Evolutionary conservation across 768 basidiomycete species (phyloP).

Genomic region (Dacryopinax spathularia): DNA sequence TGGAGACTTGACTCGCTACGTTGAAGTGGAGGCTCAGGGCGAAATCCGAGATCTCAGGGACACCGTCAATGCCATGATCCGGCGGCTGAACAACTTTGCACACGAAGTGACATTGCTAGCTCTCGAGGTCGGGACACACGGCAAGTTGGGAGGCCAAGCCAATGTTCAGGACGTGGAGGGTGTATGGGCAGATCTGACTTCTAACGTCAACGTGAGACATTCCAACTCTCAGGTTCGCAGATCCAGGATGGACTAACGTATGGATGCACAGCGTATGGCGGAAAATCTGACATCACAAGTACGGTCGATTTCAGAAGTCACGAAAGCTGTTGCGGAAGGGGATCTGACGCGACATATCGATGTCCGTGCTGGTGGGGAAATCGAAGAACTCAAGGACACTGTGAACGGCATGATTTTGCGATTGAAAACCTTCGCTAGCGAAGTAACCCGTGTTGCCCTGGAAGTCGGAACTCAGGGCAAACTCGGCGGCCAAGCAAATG

Average conservation of each 20-base stretch:
- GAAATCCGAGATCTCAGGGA: conserved; percentile 33
- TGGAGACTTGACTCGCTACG: conserved; percentile 78
- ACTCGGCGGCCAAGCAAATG: conserved; percentile 91
- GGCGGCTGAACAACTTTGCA: conserved; percentile 68
- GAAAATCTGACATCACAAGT: conserved; percentile 69
- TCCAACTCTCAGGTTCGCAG: conserved; percentile 49
- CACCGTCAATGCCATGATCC: conserved; percentile 77
- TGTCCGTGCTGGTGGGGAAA: conserved; percentile 91
- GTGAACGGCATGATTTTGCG: conserved; percentile 82
- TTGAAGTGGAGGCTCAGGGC: conserved; percentile 31
- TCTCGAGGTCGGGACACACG: conserved; percentile 94
- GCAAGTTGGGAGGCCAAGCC: conserved; percentile 85
- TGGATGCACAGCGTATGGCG: conserved; percentile 28
- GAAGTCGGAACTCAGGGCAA: conserved; percentile 98
- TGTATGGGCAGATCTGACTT: conserved; percentile 90
- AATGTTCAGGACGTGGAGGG: conserved; percentile 88
- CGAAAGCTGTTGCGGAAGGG: conserved; percentile 88
- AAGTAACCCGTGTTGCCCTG: conserved; percentile 88
- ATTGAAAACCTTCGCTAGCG: conserved; percentile 52
- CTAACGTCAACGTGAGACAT: conserved; percentile 93
- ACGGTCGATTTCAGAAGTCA: conserved; percentile 82
- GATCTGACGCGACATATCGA: conserved; percentile 77
- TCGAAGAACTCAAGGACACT: conserved; percentile 84
- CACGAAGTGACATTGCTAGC: conserved; percentile 71
- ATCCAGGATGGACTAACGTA: neutral